A percentile compares a stretch with the other conserved stretches of the same genome.
phyloP scores from a whole-genome alignment of 495 filamentous ascomycete species.

The Collariella sp. region DNA sequence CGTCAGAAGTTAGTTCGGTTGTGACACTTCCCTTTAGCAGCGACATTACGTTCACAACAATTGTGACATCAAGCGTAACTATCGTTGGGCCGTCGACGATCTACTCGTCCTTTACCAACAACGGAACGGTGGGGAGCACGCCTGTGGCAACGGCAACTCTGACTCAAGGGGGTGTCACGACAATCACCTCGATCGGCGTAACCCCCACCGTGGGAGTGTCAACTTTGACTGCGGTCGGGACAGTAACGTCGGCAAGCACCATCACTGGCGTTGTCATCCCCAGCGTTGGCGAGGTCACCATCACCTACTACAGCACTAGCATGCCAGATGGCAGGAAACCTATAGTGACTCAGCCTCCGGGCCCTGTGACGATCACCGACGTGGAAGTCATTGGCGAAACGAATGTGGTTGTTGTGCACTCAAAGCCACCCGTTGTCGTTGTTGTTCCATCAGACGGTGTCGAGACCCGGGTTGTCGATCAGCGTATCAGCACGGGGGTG shows the following conservation, averaged over 20 bases:
- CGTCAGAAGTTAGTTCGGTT: constrained; percentile 1
- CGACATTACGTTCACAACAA: background rate
- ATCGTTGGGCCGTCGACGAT: background rate
- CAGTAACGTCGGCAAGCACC: constrained; percentile 8
- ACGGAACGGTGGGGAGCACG: background rate
- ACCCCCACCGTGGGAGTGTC: background rate
- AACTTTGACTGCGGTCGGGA: background rate
- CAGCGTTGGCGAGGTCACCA: constrained; percentile 17
- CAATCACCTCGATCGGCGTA: background rate
- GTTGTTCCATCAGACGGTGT: constrained; percentile 11
- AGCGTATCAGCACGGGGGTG: constrained; percentile 13
- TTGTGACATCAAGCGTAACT: constrained; percentile 1
- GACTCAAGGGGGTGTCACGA: background rate
- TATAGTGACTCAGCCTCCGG: background rate
- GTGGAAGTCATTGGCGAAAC: constrained; percentile 11
- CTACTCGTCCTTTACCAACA: background rate
- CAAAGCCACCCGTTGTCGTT: constrained; percentile 14
- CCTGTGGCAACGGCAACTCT: background rate
- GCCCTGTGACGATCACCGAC: constrained; percentile 7
- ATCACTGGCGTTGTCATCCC: constrained; percentile 17
- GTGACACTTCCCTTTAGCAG: background rate
- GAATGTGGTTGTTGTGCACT: constrained; percentile 10
- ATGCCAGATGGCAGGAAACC: background rate
- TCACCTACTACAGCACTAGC: constrained; percentile 23
- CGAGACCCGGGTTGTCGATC: constrained; percentile 13